Evolutionary conservation across 306 rosid genomes (phyloP), one percentile per base, ranked within the genome.

Genomic region (Quercus alba): DNA sequence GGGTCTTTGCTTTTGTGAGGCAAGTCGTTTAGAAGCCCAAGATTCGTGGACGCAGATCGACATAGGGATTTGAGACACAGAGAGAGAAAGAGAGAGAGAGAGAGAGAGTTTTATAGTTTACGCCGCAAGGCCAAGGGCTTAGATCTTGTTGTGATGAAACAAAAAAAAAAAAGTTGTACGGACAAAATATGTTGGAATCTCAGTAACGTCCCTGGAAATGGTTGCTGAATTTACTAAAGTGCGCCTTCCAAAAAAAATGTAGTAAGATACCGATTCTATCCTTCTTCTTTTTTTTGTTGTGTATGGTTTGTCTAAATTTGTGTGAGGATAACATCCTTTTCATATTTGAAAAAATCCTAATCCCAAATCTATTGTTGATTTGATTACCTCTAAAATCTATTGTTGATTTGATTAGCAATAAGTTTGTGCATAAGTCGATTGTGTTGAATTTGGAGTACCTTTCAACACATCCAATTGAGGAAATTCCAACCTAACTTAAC

Each of bases 41-140:
- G 85, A 90, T 84, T 87, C 86, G 84, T 84, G 88, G 90, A 80
- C 84, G 73, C 80, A 84, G 64, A 87, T 87, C 94, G 79, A 79
- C 89, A 82, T 86, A 35, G 90, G 94, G 87, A 87, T 90, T 84
- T 78, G 94, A 80, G 72, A 82, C 88, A 26, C 30, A 26, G 0
- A 28, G 3, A 15, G 85, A 76, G 76, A 26, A 1, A 19, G 85
- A 74, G 76, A 71, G 54, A 31, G 70, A n/a, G 70, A 7, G 30
- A 31, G 71, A 31, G 59, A 56, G 21, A 17, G 11, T 0, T 23
- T 11, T 17, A 25, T 72, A 35, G 25, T 74, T 74, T 73, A 54
- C 70, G 78, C 67, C 72, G 84, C 77, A 51, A 46, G 35, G 26
- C 55, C 28, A 49, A 13, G 21, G 38, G 25, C 7, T 30, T 17